Conservation (phyloP, 495 filamentous ascomycete genomes). For the Lichina pygmaea region DNA sequence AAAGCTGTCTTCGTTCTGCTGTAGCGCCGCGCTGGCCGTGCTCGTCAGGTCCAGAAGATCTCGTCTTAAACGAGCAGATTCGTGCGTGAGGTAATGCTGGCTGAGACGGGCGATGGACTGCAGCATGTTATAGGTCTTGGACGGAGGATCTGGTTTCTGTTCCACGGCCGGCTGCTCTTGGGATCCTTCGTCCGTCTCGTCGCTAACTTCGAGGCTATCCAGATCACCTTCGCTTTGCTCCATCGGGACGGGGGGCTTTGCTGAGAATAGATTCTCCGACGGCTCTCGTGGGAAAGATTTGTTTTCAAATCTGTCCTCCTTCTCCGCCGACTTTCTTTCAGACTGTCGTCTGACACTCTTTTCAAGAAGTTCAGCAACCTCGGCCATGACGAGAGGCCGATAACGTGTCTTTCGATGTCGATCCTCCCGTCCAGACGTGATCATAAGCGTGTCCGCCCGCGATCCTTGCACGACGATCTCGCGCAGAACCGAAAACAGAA, state of each 20-base stretch:
- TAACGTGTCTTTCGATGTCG: slow-evolving; percentile 13
- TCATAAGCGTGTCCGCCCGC: slow-evolving; percentile 30
- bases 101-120: slow-evolving; percentile 13
- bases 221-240: not conserved
- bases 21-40: slow-evolving; percentile 61
- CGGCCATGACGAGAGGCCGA: slow-evolving; percentile 13
- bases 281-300: not conserved
- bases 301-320: not conserved
- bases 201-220: not conserved
- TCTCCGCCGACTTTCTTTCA: not conserved
- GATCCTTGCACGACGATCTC: slow-evolving; percentile 62
- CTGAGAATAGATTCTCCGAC: not conserved
- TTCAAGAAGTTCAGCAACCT: slow-evolving; percentile 12
- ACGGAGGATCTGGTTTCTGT: not conserved
- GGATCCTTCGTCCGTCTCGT: not conserved
- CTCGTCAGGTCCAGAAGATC: slow-evolving; percentile 15
- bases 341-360: not conserved
- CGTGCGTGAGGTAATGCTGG: slow-evolving; percentile 11
- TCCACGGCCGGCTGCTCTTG: slow-evolving; percentile 1
- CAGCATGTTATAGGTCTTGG: slow-evolving; percentile 4
- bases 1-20: slow-evolving; percentile 50
- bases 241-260: not conserved
- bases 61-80: slow-evolving; percentile 13
- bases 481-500: slow-evolving; percentile 56
- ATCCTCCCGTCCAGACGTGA: slow-evolving; percentile 10